phyloP scores from a whole-genome alignment of 495 filamentous ascomycete genomes.

The Talaromyces adpressus region DNA sequence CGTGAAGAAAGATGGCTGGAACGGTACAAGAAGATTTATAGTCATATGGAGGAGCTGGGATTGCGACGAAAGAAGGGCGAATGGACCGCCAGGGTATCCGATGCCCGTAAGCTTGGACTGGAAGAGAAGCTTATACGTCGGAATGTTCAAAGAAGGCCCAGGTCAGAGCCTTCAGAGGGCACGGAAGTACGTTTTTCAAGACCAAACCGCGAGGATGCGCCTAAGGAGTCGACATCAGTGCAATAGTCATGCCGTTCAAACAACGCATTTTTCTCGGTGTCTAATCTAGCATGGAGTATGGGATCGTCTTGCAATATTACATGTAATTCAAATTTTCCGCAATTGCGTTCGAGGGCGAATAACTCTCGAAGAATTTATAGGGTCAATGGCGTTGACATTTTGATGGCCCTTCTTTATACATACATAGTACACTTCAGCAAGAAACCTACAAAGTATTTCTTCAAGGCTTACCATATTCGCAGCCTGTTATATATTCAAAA shows the following conservation, averaged over 20 bases:
- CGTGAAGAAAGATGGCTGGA: conserved; percentile 69
- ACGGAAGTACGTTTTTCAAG: neutral
- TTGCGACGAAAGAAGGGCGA: conserved; percentile 40
- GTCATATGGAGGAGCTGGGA: conserved; percentile 63
- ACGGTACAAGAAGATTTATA: conserved; percentile 72
- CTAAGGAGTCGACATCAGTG: neutral
- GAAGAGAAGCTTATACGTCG: conserved; percentile 10
- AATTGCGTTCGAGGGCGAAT: too few relatives aligned
- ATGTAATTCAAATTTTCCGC: too few relatives aligned
- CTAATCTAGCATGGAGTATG: neutral
- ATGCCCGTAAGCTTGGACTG: conserved; percentile 17
- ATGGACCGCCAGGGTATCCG: conserved; percentile 15
- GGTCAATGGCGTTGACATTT: too few relatives aligned
- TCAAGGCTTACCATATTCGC: too few relatives aligned
- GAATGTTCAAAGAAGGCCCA: neutral
- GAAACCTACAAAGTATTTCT: too few relatives aligned
- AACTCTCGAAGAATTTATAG: too few relatives aligned
- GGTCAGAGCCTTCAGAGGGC: neutral
- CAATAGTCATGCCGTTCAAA: neutral
- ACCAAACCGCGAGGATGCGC: neutral
- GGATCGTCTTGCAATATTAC: neutral
- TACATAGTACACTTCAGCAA: too few relatives aligned
- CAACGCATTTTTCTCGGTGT: neutral
- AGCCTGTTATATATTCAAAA: too few relatives aligned
- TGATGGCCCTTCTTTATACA: too few relatives aligned